Evolutionary conservation across 352 stramenopile species (phyloP), one percentile per base, ranked within the genome.

Genomic region (Saprolegnia diclina): DNA sequence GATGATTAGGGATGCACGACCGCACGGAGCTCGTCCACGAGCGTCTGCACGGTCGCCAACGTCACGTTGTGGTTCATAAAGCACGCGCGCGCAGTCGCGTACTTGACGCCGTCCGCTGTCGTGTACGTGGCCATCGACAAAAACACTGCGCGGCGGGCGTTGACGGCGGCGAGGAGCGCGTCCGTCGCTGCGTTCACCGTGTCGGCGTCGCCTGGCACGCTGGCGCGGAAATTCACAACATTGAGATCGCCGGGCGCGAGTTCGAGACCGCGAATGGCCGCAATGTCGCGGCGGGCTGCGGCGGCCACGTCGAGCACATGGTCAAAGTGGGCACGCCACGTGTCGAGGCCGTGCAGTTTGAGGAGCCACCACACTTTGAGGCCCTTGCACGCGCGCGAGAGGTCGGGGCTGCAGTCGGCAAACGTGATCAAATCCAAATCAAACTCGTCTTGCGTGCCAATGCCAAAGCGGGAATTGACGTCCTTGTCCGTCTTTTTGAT

Each of bases 291-390:
- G 24, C 46, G 46, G 5, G 46, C 46, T 2, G n/a, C 24, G 24
- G 2, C 46, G 24, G 46, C 46, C n/a, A 54, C 46, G 24, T 54
- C 5, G 46, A 54, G 46, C n/a, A 54, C 2, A 54, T 54, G 46
- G 24, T 54, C 24, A 29, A 54, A 54, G 24, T 54, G 46, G 24
- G n/a, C 24, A 6, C 5, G 2, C 46, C 46, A 54, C 24, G 46
- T 5, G 24, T 54, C 24, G n/a, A 54, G 24, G 24, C 46, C 46
- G 24, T 54, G 46, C 46, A 54, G n/a, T 54, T 54, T 22, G 46
- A 54, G n/a, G 24, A 54, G 46, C 46, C 46, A 54, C 46, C 46
- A 54, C n/a, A 54, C 46, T 54, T 54, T 54, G 46, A 54, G n/a
- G 24, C 46, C 46, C 46, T 54, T 54, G 46, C 46, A 54, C 46